These are phyloP conservation scores for Erodium trifolium DNA, from an alignment of 441 rosid genomes.

Conservation along the genomic window DNA sequence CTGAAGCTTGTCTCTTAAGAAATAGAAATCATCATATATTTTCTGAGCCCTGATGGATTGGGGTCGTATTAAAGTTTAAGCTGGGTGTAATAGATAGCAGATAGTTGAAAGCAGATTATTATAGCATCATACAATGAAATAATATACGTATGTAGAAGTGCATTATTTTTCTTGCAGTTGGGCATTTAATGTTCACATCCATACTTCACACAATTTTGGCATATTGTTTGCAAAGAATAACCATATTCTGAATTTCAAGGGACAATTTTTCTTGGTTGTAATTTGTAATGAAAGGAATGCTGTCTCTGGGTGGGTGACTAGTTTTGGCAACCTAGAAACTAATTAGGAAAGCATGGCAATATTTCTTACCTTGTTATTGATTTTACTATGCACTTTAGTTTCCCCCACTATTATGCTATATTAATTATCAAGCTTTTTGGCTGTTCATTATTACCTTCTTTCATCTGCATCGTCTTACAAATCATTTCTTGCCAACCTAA, in stretches of 20 bases:
- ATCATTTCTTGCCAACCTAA: background rate
- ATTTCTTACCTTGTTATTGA: no score
- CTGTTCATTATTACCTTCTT: background rate
- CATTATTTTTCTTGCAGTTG: conserved; percentile 1
- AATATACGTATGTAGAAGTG: background rate
- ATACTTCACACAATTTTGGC: background rate
- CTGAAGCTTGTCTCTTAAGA: background rate
- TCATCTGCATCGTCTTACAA: background rate
- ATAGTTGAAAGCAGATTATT: background rate
- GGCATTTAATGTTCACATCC: background rate
- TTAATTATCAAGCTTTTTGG: background rate
- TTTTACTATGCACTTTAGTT: no score
- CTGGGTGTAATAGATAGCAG: background rate
- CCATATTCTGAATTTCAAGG: background rate
- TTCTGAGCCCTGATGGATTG: background rate
- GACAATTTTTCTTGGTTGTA: background rate
- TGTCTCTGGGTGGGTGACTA: background rate
- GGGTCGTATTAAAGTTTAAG: background rate
- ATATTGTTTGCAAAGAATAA: background rate
- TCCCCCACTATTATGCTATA: background rate
- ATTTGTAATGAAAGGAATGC: background rate
- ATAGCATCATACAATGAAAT: background rate
- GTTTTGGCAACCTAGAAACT: no score
- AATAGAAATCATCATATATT: background rate
- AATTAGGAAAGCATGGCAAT: no score